Base-by-base conservation (phyloP, 768 basidiomycete genomes). In the Dioszegia crocea region DNA sequence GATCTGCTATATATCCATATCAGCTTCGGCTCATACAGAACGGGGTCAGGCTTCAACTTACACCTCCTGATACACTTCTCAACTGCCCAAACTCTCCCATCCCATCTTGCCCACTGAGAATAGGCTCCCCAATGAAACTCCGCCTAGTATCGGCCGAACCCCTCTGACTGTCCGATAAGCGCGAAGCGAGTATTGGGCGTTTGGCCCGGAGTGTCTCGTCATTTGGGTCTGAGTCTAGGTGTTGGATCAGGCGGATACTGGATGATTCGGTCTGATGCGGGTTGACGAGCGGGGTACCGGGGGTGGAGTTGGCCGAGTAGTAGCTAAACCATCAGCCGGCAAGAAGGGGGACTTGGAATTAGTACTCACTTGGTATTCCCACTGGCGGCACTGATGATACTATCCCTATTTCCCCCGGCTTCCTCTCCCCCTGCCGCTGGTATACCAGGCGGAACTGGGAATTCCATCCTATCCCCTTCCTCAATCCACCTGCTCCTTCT, bases 21-120 rank as follows among this genome's bases (percentile, higher is more conserved):
- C 4, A 36, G 48, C 48, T 47, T 47, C n/a, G n/a, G n/a, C n/a
- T n/a, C n/a, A n/a, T n/a, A n/a, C n/a, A n/a, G n/a, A n/a, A n/a
- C n/a, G n/a, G n/a, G n/a, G n/a, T n/a, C n/a, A n/a, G n/a, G n/a
- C n/a, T n/a, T n/a, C n/a, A n/a, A 56, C 54, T 56, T 38, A 56
- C 54, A 41, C 41, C 40, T 30, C 41, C 44, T 21, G 54, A 56
- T 2, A 56, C 54, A 33, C 27, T 56, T 24, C 54, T 56, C n/a
- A 46, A n/a, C 21, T 56, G 54, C 41, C 54, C 54, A 56, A 56
- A 56, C 19, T 56, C 54, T 23, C 24, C 54, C 40, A 56, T 30
- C n/a, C 4, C 54, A 26, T 26, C 38, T 4, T 6, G 24, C 14
- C 24, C 3, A 8, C 14, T 38, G 3, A 53, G 19, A 14, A 53